These are phyloP conservation scores for Juglanconis juglandina DNA, from an alignment of 2,329 filamentous ascomycete species.

Conservation along the genomic window DNA sequence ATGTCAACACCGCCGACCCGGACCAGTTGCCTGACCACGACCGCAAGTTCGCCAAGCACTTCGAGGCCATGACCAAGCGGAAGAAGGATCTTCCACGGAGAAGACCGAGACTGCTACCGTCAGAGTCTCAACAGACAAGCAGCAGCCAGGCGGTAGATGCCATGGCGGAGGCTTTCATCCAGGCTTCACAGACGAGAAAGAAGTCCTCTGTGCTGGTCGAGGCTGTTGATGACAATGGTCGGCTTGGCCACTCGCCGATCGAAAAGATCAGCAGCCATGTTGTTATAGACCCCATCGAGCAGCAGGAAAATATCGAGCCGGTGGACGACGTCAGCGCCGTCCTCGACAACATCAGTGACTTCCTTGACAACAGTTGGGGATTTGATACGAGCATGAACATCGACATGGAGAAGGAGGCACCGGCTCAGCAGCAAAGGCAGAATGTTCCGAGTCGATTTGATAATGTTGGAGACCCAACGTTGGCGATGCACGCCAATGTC, in stretches of 20 bases:
- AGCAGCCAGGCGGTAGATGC: slow-evolving; percentile 40
- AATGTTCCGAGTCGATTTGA: not conserved
- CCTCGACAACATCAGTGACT: slow-evolving; percentile 43
- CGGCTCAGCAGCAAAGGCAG: slow-evolving; percentile 4
- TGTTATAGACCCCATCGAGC: not conserved
- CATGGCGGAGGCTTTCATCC: slow-evolving; percentile 48
- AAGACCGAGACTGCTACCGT: slow-evolving; percentile 33
- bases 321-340: slow-evolving; percentile 45
- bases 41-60: slow-evolving; percentile 45
- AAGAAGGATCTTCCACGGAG: slow-evolving; percentile 26
- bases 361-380: slow-evolving; percentile 36
- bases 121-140: slow-evolving; percentile 38
- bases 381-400: slow-evolving; percentile 33
- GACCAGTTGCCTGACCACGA: slow-evolving; percentile 33
- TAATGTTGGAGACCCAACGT: slow-evolving; percentile 8
- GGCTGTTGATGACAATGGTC: not conserved
- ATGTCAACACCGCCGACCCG: slow-evolving; percentile 12
- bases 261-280: not conserved
- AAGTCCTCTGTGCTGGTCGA: not conserved
- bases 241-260: not conserved
- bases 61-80: slow-evolving; percentile 38
- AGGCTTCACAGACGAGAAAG: slow-evolving; percentile 35
- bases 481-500: slow-evolving; percentile 9
- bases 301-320: slow-evolving; percentile 17
- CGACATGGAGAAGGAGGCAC: slow-evolving; percentile 25